These are phyloP conservation scores for Xenosphaeropsis pyriputrescens DNA, from an alignment of 2,329 filamentous ascomycete species.

Conservation along the genomic window DNA sequence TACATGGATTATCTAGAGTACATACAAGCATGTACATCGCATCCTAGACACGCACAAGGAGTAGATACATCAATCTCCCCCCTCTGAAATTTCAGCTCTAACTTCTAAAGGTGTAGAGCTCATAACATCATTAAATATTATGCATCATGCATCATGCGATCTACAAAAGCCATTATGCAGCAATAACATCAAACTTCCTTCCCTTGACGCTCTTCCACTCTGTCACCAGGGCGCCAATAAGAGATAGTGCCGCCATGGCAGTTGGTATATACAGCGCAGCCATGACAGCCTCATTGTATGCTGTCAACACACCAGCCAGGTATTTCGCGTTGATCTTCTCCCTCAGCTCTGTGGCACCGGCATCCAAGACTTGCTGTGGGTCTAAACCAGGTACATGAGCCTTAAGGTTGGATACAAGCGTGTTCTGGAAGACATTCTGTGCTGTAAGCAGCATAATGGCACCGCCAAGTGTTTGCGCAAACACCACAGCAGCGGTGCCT, in stretches of 20 bases:
- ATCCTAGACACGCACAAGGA: too few relatives aligned
- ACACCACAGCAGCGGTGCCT: slow-evolving; percentile 26
- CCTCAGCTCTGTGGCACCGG: slow-evolving; percentile 15
- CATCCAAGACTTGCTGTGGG: slow-evolving; percentile 13
- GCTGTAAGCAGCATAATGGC: slow-evolving; percentile 25
- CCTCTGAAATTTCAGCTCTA: too few relatives aligned
- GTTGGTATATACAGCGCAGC: slow-evolving; percentile 39
- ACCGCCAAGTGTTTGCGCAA: slow-evolving; percentile 24
- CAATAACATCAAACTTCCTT: slow-evolving; percentile 13
- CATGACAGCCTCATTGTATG: slow-evolving; percentile 11
- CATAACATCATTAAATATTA: too few relatives aligned
- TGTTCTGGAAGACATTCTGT: slow-evolving; percentile 23
- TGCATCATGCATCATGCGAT: too few relatives aligned
- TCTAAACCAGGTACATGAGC: slow-evolving; percentile 7
- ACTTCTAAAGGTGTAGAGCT: too few relatives aligned
- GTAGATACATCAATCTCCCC: too few relatives aligned
- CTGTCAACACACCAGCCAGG: neutral
- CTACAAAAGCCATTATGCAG: neutral
- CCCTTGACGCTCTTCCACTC: slow-evolving; percentile 34
- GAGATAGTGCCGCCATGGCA: slow-evolving; percentile 33
- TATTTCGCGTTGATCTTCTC: neutral
- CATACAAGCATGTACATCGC: too few relatives aligned
- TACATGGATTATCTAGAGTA: too few relatives aligned
- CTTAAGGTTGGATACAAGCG: slow-evolving; percentile 22
- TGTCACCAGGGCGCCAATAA: slow-evolving; percentile 37